Percentiles rank a stretch among this genome's conserved stretches.
Evolutionary conservation across 2,329 filamentous ascomycete genomes (phyloP).

Genomic region (Fusarium xyrophilum): DNA sequence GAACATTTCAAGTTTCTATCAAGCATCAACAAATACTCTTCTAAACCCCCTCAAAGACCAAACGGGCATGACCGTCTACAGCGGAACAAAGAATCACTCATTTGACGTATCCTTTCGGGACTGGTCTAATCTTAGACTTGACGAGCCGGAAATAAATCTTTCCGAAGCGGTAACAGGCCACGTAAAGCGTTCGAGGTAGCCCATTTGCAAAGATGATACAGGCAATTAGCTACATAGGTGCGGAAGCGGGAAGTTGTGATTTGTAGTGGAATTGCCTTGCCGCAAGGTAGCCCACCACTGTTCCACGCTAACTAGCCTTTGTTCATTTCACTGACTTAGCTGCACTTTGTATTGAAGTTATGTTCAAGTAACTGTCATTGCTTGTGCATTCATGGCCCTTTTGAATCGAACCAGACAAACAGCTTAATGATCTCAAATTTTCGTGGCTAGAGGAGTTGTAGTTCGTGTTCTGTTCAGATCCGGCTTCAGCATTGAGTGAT

Average conservation of each 20-base stretch:
- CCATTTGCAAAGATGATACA: neutral
- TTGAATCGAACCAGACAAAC: no score
- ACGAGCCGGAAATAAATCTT: neutral
- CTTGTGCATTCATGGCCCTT: neutral
- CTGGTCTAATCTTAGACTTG: neutral
- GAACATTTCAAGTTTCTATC: neutral
- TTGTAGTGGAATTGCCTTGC: neutral
- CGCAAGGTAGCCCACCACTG: neutral
- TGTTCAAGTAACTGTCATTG: neutral
- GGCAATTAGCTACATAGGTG: neutral
- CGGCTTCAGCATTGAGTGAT: neutral
- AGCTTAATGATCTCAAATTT: fast-evolving
- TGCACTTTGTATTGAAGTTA: neutral
- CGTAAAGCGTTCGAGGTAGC: neutral
- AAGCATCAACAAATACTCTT: neutral
- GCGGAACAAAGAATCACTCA: neutral
- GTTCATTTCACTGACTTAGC: neutral
- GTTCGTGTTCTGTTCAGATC: neutral
- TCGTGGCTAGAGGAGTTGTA: neutral
- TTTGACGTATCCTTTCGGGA: neutral
- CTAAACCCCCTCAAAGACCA: neutral
- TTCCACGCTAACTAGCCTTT: neutral
- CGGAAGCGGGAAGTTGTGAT: neutral
- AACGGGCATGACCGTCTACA: neutral
- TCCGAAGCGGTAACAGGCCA: neutral